Evolutionary conservation across 805 yeast genomes (phyloP), one percentile per base, ranked within the genome.

Genomic region (Jamesozyma piceae): DNA sequence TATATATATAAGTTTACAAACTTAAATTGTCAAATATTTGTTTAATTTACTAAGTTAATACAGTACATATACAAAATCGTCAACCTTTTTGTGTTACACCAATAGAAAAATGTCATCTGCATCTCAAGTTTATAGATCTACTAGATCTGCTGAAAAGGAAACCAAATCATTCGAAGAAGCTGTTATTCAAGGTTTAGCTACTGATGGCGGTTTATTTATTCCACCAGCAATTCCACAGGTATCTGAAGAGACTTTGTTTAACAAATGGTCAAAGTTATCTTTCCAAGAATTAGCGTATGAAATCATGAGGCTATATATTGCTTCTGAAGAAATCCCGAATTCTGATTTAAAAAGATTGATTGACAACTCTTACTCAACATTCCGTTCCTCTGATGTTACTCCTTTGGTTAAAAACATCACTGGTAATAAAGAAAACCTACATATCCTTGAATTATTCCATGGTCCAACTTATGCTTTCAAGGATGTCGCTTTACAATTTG

Each of bases 381-480:
- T 92, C 74, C 80, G 97, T 65, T 65, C 82, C n/a, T 58, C 69
- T 6, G 83, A 84, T n/a, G 86, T 92, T 39, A 89, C 98, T 17
- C 99, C 99, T 21, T 64, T 88, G 38, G 75, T 71, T 28, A 64
- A 65, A 33, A 60, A 67, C 33, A 71, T 82, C 41, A 74, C 83
- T 46, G 79, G 80, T 50, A 68, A 69, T 36, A 57, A 68, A 44
- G 69, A 75, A 38, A 74, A 77, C 45, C 67, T 90, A 47, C 82
- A 85, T 60, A 67, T 92, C 43, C 72, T 92, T 57, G 99, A 92
- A 67, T 73, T 92, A 46, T 92, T 92, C 79, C 99, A 92, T 61
- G 99, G 99, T 30, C 99, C 99, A 50, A 92, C 99, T 3, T 92
- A 90, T 60, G 99, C 99, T 14, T 92, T 92, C 73, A 92, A 92